These are phyloP conservation scores for Fusarium anthophilum DNA, from an alignment of 2,329 filamentous ascomycete genomes.

Conservation along the genomic window DNA sequence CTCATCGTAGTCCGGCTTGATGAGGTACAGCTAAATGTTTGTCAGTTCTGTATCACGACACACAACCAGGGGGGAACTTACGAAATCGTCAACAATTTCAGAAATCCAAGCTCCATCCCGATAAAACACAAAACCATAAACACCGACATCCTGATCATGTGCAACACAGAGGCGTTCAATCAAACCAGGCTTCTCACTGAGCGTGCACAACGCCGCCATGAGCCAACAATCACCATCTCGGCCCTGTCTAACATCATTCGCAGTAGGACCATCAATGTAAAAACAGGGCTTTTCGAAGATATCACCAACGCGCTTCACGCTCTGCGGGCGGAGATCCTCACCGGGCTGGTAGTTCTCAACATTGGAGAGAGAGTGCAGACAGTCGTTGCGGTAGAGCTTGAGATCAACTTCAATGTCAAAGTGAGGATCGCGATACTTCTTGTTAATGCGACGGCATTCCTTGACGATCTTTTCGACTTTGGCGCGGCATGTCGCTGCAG, in stretches of 20 bases:
- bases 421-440: constrained; percentile 86
- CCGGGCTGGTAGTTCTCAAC: constrained; percentile 35
- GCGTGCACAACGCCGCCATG: constrained; percentile 79
- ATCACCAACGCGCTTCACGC: constrained; percentile 76
- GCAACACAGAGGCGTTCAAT: constrained; percentile 80
- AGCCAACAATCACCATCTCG: constrained; percentile 87
- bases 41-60: background rate
- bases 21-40: constrained; percentile 57
- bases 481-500: constrained; percentile 71
- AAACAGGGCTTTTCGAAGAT: constrained; percentile 82
- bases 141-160: constrained; percentile 76
- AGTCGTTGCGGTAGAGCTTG: constrained; percentile 65
- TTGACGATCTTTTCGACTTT: constrained; percentile 70
- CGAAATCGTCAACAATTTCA: constrained; percentile 66
- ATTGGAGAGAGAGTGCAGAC: constrained; percentile 57
- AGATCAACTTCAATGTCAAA: constrained; percentile 86
- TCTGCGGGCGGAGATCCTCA: constrained; percentile 53
- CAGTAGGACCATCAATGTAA: constrained; percentile 79
- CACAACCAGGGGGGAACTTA: constrained; percentile 14
- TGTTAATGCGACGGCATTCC: constrained; percentile 79
- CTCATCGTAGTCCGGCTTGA: constrained; percentile 70
- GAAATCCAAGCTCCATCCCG: constrained; percentile 79
- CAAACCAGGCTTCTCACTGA: constrained; percentile 76
- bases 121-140: constrained; percentile 88
- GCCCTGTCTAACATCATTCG: constrained; percentile 82